Evolutionary conservation across 2,329 filamentous ascomycete genomes (phyloP).

Genomic region (Aspergillus nomiae): DNA sequence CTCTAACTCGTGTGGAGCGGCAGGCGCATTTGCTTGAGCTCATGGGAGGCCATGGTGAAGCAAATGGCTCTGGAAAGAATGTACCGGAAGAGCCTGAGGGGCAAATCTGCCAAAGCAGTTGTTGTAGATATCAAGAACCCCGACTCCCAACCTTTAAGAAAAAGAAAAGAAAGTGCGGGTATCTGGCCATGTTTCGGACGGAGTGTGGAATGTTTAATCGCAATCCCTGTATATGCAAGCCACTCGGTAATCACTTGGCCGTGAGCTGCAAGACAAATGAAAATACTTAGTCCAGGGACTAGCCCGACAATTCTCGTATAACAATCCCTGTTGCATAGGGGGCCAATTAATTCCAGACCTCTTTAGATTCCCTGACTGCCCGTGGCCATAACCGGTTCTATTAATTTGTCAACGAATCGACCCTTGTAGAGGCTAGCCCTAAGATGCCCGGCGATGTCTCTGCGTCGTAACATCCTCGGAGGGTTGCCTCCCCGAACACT

Average conservation of each 20-base stretch:
- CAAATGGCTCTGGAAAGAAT: not conserved
- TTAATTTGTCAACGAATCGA: not conserved
- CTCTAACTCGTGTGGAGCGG: conserved; percentile 17
- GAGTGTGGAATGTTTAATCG: not conserved
- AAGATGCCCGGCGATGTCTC: not conserved
- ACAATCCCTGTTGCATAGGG: not conserved
- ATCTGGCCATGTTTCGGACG: not conserved
- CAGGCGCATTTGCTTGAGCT: conserved; percentile 15
- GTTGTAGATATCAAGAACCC: not conserved
- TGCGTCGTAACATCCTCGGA: not conserved
- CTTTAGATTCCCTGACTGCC: not conserved
- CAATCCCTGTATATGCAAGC: not conserved
- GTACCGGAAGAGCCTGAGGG: not conserved
- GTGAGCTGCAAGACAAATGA: not conserved
- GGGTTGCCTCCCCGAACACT: not conserved
- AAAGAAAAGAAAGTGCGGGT: not conserved
- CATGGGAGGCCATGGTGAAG: conserved; percentile 8
- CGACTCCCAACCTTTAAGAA: not conserved
- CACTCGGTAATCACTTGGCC: not conserved
- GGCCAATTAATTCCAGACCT: not conserved
- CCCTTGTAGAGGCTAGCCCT: not conserved
- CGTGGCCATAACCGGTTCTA: not conserved
- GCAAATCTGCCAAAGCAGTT: not conserved
- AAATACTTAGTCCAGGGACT: not conserved
- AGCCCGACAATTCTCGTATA: not conserved